phyloP scores from a whole-genome alignment of 2,329 filamentous ascomycete species.

The Claviceps humidiphila region DNA sequence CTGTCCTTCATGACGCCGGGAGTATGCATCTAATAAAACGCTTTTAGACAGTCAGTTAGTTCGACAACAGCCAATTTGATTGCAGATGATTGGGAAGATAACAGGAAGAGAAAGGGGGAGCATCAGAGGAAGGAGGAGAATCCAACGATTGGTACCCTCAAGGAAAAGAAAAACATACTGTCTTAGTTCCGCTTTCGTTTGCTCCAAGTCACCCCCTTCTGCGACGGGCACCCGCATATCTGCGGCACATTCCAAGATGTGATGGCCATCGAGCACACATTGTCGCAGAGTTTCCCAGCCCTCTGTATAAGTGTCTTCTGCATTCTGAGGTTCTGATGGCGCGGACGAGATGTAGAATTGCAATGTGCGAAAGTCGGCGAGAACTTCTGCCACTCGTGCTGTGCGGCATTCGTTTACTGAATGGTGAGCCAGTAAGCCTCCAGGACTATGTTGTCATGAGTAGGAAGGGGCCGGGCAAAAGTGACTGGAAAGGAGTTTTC shows the following conservation, averaged over 20 bases:
- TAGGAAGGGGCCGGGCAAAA: not conserved
- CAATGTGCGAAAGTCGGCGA: constrained; percentile 47
- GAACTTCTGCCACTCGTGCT: constrained; percentile 46
- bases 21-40: constrained; percentile 45
- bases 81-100: no score
- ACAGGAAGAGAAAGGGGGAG: not conserved
- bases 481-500: not conserved
- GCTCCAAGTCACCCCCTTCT: constrained; percentile 42
- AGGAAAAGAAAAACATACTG: constrained; percentile 31
- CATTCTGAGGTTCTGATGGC: constrained; percentile 39
- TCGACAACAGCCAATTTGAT: not conserved
- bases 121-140: no score
- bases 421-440: not conserved
- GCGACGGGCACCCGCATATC: constrained; percentile 44
- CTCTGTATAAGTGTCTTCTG: constrained; percentile 48
- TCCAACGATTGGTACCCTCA: not conserved
- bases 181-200: constrained; percentile 47
- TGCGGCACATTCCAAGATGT: constrained; percentile 51
- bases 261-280: constrained; percentile 48
- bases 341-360: constrained; percentile 49
- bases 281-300: constrained; percentile 50
- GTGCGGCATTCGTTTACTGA: constrained; percentile 48
- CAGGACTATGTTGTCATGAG: not conserved
- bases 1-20: constrained; percentile 48
- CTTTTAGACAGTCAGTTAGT: constrained; percentile 21